Base-by-base conservation (phyloP, 176 grass and related monocot genomes). In the Oryza glaberrima region DNA sequence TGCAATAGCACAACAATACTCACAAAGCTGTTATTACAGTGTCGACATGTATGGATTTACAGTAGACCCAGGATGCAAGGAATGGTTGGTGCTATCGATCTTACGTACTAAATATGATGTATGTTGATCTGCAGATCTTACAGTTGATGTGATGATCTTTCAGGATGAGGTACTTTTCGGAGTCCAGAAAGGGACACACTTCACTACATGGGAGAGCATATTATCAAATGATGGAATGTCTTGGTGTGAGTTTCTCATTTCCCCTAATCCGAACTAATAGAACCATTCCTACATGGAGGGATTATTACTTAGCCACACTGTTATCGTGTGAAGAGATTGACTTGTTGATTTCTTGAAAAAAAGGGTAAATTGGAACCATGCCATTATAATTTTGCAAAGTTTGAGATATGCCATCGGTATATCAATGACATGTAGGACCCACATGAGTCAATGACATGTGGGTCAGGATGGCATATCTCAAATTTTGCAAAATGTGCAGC, bases 151-250 rank as follows among this genome's bases (percentile, higher is more conserved):
- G 61, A 48, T 88, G 30, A 65, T 84, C 17, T 88, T 91, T 81
- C 78, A 98, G 96, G 96, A 95, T 91, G 32, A 98, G 96, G 84
- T 98, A 98, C 83, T 98, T 98, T 87, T 95, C 93, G 75, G 89
- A 95, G 85, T 90, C 93, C 68, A 95, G 93, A 71, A 88, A 93
- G 82, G 96, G 93, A 11, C 96, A 95, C 75, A 98, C 96, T 77
- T 91, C 93, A 35, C 90, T 98, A 41, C 93, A 93, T 48, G 96
- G 96, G 25, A 92, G 96, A 91, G 89, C 96, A 81, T 98, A 98
- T 87, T 98, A 92, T 87, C 96, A 95, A 78, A 98, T 98, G 96
- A 98, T 98, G 96, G 96, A 98, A 92, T 98, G 96, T 80, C 91
- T 98, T 81, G 93, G 96, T 78, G 96, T 98, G 77, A 88, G 85